Percentiles rank a stretch among this genome's conserved stretches.
These are phyloP conservation scores for Fusarium sulawesiense DNA, from an alignment of 2,329 filamentous ascomycete genomes.

Conservation along the genomic window DNA sequence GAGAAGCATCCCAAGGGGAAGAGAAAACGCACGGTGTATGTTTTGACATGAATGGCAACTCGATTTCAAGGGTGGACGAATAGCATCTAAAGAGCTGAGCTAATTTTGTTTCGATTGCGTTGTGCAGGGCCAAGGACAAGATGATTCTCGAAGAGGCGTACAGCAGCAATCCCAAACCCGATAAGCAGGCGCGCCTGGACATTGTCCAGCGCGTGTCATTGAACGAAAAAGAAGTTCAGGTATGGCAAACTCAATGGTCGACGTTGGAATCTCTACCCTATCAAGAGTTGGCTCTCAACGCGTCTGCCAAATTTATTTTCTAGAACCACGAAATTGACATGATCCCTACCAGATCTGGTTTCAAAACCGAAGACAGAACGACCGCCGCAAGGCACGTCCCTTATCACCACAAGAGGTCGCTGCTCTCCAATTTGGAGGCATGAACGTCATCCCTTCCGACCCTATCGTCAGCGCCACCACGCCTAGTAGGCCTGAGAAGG, in stretches of 20 bases:
- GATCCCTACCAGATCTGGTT: constrained; percentile 85
- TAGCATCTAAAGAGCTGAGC: constrained; percentile 14
- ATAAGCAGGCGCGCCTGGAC: constrained; percentile 85
- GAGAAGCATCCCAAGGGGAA: constrained; percentile 68
- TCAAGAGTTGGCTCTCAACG: constrained; percentile 9
- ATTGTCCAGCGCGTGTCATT: constrained; percentile 88
- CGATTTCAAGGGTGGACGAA: background rate
- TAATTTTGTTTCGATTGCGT: constrained; percentile 39
- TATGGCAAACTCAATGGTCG: constrained; percentile 58
- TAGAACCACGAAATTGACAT: constrained; percentile 33
- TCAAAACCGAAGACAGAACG: constrained; percentile 93
- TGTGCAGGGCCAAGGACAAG: constrained; percentile 83
- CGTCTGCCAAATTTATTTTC: constrained; percentile 23
- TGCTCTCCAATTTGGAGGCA: constrained; percentile 66
- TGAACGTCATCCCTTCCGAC: constrained; percentile 64
- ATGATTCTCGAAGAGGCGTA: constrained; percentile 88
- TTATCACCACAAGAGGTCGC: constrained; percentile 81
- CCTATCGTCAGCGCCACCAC: constrained; percentile 48
- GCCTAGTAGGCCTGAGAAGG: constrained; percentile 45
- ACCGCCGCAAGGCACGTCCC: constrained; percentile 87
- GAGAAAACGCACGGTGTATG: constrained; percentile 72
- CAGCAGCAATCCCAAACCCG: constrained; percentile 85
- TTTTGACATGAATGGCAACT: constrained; percentile 8
- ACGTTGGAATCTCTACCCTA: background rate
- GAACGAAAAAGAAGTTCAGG: constrained; percentile 96